Conservation (phyloP, 352 stramenopile species). For the Phytophthora pseudosyringae region DNA sequence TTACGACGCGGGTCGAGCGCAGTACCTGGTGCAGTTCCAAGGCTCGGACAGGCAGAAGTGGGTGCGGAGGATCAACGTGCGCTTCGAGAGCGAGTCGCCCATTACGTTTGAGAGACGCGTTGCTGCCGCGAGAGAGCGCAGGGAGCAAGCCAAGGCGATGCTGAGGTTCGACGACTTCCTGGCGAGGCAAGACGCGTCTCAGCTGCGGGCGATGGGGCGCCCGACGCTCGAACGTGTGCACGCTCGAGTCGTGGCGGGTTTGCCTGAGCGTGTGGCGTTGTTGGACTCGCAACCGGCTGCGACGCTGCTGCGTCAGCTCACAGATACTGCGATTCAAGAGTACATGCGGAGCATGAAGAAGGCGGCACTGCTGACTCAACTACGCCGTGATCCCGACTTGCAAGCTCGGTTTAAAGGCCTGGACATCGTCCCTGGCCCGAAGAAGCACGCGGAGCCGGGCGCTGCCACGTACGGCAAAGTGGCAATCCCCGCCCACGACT, state of each 20-base stretch:
- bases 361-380: slow-evolving; percentile 74
- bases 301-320: slow-evolving; percentile 81
- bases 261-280: slow-evolving; percentile 66
- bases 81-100: slow-evolving; percentile 85
- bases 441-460: slow-evolving; percentile 14
- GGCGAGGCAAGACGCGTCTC: slow-evolving; percentile 68
- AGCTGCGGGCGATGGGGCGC: slow-evolving; percentile 82
- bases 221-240: slow-evolving; percentile 87
- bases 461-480: slow-evolving; percentile 81
- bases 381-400: slow-evolving; percentile 60
- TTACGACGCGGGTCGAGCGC: slow-evolving; percentile 67
- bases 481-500: slow-evolving; percentile 73
- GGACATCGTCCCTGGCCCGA: slow-evolving; percentile 53
- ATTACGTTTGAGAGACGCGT: slow-evolving; percentile 80
- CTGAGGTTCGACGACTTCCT: slow-evolving; percentile 94
- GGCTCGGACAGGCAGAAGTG: slow-evolving; percentile 87
- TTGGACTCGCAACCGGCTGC: slow-evolving; percentile 67
- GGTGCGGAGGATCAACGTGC: slow-evolving; percentile 92
- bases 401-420: slow-evolving; percentile 72
- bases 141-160: slow-evolving; percentile 86
- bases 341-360: slow-evolving; percentile 95
- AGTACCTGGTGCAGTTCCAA: slow-evolving; percentile 89
- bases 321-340: slow-evolving; percentile 87
- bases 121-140: slow-evolving; percentile 57
- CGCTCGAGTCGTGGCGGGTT: slow-evolving; percentile 79